Conservation (phyloP, 352 stramenopile species). For the Pythium sukuiense region DNA sequence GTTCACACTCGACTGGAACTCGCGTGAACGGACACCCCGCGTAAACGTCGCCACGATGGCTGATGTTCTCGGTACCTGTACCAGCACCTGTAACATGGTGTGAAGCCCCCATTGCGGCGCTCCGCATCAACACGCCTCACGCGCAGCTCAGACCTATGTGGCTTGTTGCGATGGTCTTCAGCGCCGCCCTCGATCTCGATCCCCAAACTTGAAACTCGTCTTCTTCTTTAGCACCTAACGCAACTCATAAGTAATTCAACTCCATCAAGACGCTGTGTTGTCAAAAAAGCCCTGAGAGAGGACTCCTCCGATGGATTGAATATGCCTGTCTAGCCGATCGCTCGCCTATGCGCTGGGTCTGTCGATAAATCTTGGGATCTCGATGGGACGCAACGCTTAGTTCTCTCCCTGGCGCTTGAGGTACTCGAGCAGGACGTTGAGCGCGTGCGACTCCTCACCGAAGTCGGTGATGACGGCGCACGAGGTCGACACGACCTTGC, state of each 20-base stretch:
- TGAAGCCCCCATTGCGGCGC: too few relatives aligned
- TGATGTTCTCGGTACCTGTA: too few relatives aligned
- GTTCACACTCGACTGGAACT: too few relatives aligned
- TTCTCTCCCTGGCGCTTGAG: conserved; percentile 95
- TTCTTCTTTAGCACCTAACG: background rate
- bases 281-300: conserved; percentile 11
- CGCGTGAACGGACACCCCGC: too few relatives aligned
- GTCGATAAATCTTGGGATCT: background rate
- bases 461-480: conserved; percentile 99
- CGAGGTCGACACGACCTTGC: conserved; percentile 98
- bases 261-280: background rate
- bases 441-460: conserved; percentile 97
- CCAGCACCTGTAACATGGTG: too few relatives aligned
- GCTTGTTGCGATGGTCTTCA: background rate
- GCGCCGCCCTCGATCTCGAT: background rate
- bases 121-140: too few relatives aligned
- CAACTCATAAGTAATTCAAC: conserved; percentile 1
- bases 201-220: background rate
- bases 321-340: conserved; percentile 18
- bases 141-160: too few relatives aligned
- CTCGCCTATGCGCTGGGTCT: conserved; percentile 8
- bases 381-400: conserved; percentile 38
- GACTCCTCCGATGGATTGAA: conserved; percentile 10
- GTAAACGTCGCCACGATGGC: too few relatives aligned
- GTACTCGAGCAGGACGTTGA: conserved; percentile 98